phyloP scores from a whole-genome alignment of 2,329 filamentous ascomycete species.

The Leptographium flavum region DNA sequence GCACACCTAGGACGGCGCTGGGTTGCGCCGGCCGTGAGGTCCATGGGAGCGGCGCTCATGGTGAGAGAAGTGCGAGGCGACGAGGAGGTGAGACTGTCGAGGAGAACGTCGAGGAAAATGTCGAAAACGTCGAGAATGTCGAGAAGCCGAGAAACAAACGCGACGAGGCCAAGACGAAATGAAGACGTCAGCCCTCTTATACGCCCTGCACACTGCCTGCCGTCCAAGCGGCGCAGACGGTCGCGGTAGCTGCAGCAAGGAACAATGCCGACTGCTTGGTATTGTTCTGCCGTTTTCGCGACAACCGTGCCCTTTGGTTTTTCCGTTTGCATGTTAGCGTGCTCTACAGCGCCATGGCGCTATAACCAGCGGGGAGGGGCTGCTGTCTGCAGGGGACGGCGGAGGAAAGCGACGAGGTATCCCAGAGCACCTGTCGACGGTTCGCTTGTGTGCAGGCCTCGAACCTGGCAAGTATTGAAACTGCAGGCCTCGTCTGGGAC shows the following conservation, averaged over 20 bases:
- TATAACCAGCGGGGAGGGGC: no score
- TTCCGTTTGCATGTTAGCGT: not conserved
- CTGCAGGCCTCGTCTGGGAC: no score
- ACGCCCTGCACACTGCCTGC: no score
- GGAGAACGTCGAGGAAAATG: not conserved
- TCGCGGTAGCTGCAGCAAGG: not conserved
- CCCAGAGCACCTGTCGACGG: no score
- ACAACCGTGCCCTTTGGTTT: slow-evolving; percentile 2
- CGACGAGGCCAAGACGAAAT: no score
- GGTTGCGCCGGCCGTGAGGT: not conserved
- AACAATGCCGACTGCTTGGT: not conserved
- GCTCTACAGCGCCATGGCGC: no score
- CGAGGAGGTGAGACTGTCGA: not conserved
- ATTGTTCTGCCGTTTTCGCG: not conserved
- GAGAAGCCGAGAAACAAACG: not conserved
- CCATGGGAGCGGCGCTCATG: not conserved
- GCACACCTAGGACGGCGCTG: not conserved
- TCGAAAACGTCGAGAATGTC: not conserved
- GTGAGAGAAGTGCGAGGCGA: not conserved
- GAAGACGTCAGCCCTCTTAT: no score
- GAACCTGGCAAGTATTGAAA: no score
- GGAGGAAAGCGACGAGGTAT: no score
- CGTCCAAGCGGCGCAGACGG: no score
- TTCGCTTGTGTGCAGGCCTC: no score
- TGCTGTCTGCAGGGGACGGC: no score